Conservation (phyloP, 257 asterid species). For the Nicotiana undulata region DNA sequence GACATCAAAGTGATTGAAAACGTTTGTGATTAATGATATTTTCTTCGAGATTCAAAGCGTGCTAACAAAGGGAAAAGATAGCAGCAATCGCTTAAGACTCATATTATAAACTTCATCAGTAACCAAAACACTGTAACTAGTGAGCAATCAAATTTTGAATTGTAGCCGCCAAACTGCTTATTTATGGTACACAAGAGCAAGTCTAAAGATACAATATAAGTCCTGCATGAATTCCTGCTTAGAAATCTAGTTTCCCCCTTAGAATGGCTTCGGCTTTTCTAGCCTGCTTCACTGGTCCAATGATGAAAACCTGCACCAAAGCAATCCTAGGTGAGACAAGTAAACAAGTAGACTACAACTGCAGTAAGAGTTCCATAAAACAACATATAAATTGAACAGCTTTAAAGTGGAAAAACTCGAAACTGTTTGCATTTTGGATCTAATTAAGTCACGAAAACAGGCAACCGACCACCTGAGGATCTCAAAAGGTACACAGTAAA, state of each 20-base stretch:
- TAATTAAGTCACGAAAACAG: background rate
- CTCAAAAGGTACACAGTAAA: background rate
- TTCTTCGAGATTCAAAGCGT: background rate
- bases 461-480: background rate
- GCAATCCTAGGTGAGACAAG: background rate
- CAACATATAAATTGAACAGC: background rate
- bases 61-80: too few species aligned
- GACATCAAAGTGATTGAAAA: background rate
- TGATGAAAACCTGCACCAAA: conserved; percentile 65
- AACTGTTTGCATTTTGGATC: background rate
- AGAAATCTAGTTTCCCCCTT: conserved; percentile 56
- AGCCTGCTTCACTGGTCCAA: conserved; percentile 74
- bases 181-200: background rate
- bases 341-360: background rate
- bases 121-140: background rate
- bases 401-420: background rate
- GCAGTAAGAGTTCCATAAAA: background rate
- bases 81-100: too few species aligned
- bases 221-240: background rate
- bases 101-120: background rate
- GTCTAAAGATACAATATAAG: background rate
- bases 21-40: background rate
- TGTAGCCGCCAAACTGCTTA: background rate
- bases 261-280: conserved; percentile 88
- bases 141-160: background rate